Percentiles rank a stretch among this genome's conserved stretches.
These are phyloP conservation scores for Diaporthe helianthi DNA, from an alignment of 2,329 filamentous ascomycete genomes.

Conservation along the genomic window DNA sequence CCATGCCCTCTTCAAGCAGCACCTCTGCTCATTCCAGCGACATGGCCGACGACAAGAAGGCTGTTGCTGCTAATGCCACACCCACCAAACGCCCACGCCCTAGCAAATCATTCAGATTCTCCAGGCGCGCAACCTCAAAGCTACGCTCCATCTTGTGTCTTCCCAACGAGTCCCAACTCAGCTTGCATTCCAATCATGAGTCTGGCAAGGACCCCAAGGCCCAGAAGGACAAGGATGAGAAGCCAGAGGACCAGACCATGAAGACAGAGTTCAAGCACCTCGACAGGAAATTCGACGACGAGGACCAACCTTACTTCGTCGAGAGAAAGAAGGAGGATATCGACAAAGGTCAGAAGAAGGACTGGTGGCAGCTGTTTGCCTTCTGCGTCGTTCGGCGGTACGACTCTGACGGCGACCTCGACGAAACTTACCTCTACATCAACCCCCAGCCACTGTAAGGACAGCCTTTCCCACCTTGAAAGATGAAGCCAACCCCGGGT, in stretches of 20 bases:
- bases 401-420: constrained; percentile 32
- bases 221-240: constrained; percentile 37
- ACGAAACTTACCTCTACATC: constrained; percentile 29
- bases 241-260: constrained; percentile 41
- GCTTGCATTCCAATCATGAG: constrained; percentile 2
- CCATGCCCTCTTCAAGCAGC: constrained; percentile 28
- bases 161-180: neutral
- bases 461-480: neutral
- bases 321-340: constrained; percentile 43
- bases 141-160: constrained; percentile 21
- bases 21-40: constrained; percentile 26
- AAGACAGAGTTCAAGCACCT: constrained; percentile 44
- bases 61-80: neutral
- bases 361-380: constrained; percentile 42
- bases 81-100: neutral
- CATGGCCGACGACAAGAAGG: constrained; percentile 25
- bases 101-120: constrained; percentile 19
- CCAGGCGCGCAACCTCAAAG: constrained; percentile 27
- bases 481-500: constrained; percentile 28
- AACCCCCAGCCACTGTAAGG: constrained; percentile 30
- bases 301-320: constrained; percentile 40
- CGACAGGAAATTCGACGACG: constrained; percentile 43
- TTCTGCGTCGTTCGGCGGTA: constrained; percentile 39
- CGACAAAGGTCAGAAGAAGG: constrained; percentile 40
- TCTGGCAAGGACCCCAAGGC: constrained; percentile 30